These are phyloP conservation scores for Mycena venus DNA, from an alignment of 768 basidiomycete genomes.

Conservation along the genomic window DNA sequence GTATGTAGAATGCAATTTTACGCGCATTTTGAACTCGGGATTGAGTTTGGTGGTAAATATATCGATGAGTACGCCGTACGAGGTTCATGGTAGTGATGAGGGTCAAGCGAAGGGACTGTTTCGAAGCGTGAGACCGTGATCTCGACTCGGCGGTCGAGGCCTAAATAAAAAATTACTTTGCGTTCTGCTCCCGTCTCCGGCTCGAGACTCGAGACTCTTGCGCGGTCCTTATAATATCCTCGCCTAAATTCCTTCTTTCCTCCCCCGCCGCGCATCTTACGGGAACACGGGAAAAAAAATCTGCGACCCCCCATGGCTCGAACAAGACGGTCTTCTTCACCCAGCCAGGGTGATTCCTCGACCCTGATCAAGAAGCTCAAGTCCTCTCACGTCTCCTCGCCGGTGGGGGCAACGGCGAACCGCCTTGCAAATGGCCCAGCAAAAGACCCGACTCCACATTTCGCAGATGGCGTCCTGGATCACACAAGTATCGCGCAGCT, in stretches of 20 bases:
- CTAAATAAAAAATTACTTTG: neutral
- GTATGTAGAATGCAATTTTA: neutral
- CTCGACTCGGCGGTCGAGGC: neutral
- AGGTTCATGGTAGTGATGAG: neutral
- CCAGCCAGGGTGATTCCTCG: conserved; percentile 28
- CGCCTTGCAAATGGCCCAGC: conserved; percentile 15
- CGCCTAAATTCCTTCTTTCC: neutral
- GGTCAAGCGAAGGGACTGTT: neutral
- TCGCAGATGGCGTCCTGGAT: conserved; percentile 70
- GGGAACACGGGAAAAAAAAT: neutral
- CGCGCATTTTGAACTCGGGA: neutral
- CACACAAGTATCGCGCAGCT: conserved; percentile 68
- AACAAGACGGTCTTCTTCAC: conserved; percentile 44
- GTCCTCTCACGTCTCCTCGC: conserved; percentile 40
- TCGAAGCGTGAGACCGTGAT: neutral
- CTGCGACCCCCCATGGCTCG: conserved; percentile 39
- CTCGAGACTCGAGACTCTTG: conserved; percentile 22
- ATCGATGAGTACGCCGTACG: neutral
- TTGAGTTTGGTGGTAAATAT: neutral
- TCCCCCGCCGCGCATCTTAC: neutral
- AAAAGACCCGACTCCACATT: conserved; percentile 54
- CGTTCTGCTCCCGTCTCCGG: conserved; percentile 1
- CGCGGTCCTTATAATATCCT: conserved; percentile 14
- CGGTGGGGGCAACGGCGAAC: conserved; percentile 7
- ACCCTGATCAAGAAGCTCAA: conserved; percentile 44